These are phyloP conservation scores for Epithemia pelagica DNA, from an alignment of 108 stramenopile species.

Conservation along the genomic window DNA sequence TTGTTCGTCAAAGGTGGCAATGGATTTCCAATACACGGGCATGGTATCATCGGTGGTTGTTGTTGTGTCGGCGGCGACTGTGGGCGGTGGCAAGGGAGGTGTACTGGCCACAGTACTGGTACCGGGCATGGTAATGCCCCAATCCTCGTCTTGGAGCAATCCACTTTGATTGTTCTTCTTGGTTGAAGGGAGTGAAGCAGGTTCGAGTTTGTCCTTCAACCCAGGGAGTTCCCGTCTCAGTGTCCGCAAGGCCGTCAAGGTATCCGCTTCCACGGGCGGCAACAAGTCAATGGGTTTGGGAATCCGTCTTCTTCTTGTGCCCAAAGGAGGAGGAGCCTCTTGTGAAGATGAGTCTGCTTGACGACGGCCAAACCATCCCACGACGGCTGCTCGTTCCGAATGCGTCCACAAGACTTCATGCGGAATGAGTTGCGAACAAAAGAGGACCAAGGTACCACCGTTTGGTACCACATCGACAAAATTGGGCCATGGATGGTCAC, in stretches of 20 bases:
- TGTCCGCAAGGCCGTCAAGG: not conserved
- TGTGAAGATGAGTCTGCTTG: conserved; percentile 1
- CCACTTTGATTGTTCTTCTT: not conserved
- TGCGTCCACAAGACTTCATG: conserved; percentile 74
- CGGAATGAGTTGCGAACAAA: conserved; percentile 53
- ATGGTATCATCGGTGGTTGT: conserved; percentile 3
- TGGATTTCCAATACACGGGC: conserved; percentile 16
- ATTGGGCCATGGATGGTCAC: no score
- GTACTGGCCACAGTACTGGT: no score
- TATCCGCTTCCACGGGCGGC: not conserved
- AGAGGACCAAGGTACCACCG: conserved; percentile 70
- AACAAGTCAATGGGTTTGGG: not conserved
- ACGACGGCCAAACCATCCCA: conserved; percentile 65
- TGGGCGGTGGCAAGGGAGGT: no score
- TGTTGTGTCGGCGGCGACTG: not conserved
- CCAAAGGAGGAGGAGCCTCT: not conserved
- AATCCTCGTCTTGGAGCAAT: not conserved
- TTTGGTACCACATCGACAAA: conserved; percentile 14
- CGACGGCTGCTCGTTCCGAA: conserved; percentile 56
- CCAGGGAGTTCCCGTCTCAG: not conserved
- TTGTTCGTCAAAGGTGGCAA: conserved; percentile 18
- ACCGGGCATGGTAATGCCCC: not conserved
- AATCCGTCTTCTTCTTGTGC: no score
- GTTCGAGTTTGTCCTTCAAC: not conserved
- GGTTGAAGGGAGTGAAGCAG: not conserved